phyloP scores from a whole-genome alignment of 2,329 filamentous ascomycete species.

The Anthostomella pinea region DNA sequence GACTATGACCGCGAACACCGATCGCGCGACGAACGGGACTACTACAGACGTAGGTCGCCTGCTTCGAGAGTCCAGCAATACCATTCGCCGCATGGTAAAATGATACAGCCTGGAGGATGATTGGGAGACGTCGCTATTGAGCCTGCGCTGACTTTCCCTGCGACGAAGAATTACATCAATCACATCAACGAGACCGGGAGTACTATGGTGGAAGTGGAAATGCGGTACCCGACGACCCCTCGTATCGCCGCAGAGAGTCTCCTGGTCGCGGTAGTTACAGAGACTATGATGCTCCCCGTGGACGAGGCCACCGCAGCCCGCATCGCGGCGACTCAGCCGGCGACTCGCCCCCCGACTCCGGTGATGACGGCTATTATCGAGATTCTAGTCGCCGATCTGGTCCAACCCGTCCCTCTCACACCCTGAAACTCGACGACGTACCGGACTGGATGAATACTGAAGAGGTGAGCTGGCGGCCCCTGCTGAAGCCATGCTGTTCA shows the following conservation, averaged over 20 bases:
- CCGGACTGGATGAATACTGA: constrained; percentile 29
- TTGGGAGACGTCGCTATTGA: constrained; percentile 25
- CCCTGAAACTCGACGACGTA: constrained; percentile 32
- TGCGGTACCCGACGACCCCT: constrained; percentile 12
- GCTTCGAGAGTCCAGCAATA: constrained; percentile 29
- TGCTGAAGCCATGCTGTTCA: no score
- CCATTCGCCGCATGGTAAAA: constrained; percentile 37
- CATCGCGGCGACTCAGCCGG: constrained; percentile 22
- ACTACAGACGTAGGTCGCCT: constrained; percentile 29
- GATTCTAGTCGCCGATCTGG: constrained; percentile 24
- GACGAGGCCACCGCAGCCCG: constrained; percentile 21
- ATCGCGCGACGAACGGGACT: constrained; percentile 27
- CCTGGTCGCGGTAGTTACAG: constrained; percentile 18
- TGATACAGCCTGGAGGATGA: constrained; percentile 31
- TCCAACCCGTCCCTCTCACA: constrained; percentile 32
- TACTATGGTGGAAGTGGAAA: constrained; percentile 20
- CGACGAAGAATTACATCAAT: constrained; percentile 30
- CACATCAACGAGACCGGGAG: constrained; percentile 19
- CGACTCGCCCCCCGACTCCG: constrained; percentile 26
- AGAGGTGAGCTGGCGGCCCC: constrained; percentile 26
- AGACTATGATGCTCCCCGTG: constrained; percentile 21
- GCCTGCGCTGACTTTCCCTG: constrained; percentile 33
- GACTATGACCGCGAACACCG: constrained; percentile 26
- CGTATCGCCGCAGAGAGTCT: constrained; percentile 20
- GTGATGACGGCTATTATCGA: constrained; percentile 25